These are phyloP conservation scores for Lecanicillium sp. DNA, from an alignment of 2,329 filamentous ascomycete genomes.

Conservation along the genomic window DNA sequence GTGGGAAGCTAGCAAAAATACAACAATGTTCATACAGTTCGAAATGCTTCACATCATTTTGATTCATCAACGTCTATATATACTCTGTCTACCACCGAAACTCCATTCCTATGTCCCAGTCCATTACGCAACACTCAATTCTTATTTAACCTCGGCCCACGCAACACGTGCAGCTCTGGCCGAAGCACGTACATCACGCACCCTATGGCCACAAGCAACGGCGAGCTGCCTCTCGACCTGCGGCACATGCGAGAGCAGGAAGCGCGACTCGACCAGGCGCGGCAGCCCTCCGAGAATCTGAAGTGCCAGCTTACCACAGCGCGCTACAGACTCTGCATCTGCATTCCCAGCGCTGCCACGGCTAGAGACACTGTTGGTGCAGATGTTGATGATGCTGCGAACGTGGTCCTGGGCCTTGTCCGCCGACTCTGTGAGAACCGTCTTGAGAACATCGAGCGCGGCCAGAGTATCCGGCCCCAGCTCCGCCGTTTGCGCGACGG, in stretches of 20 bases:
- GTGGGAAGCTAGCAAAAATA: background rate
- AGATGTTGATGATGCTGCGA: conserved; percentile 38
- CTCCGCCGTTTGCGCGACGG: conserved; percentile 33
- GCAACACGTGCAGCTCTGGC: conserved; percentile 40
- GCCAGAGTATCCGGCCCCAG: conserved; percentile 36
- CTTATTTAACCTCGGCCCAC: conserved; percentile 35
- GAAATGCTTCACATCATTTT: no score
- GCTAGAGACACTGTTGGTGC: conserved; percentile 28
- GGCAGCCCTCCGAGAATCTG: conserved; percentile 41
- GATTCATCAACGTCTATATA: no score
- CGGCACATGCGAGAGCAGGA: conserved; percentile 35
- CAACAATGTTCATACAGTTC: conserved; percentile 1
- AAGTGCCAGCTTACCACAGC: conserved; percentile 39
- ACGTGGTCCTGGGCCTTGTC: conserved; percentile 40
- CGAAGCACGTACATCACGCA: conserved; percentile 42
- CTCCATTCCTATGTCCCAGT: background rate
- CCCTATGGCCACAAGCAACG: conserved; percentile 43
- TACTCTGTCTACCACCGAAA: no score
- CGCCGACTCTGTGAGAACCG: conserved; percentile 38
- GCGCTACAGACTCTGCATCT: conserved; percentile 17
- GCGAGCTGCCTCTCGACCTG: conserved; percentile 39
- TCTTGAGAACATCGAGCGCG: conserved; percentile 40
- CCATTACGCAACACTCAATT: background rate
- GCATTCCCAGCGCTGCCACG: conserved; percentile 11
- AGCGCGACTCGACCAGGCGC: conserved; percentile 36